These are phyloP conservation scores for Trametes villosa DNA, from an alignment of 768 basidiomycete species.

Conservation along the genomic window DNA sequence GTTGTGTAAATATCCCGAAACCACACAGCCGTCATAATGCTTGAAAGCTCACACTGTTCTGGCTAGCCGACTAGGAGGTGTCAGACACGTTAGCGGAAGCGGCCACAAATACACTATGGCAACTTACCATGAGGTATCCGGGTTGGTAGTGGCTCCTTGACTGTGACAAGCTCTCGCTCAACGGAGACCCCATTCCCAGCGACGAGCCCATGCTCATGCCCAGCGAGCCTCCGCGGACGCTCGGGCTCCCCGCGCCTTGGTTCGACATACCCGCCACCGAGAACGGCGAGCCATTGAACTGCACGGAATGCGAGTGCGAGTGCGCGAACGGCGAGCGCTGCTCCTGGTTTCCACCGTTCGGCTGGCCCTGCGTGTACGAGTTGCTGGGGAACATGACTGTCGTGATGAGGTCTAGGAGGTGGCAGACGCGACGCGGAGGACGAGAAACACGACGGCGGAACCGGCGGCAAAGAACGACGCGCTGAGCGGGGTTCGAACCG, in stretches of 20 bases:
- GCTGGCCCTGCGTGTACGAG: constrained; percentile 24
- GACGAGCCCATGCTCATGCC: constrained; percentile 35
- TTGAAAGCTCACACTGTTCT: constrained; percentile 61
- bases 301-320: constrained; percentile 33
- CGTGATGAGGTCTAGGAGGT: background rate
- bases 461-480: background rate
- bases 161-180: constrained; percentile 71
- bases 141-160: constrained; percentile 79
- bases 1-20: background rate
- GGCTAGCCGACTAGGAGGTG: constrained; percentile 58
- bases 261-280: constrained; percentile 65
- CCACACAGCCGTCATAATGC: too few relatives aligned
- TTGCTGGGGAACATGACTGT: constrained; percentile 29
- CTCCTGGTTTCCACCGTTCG: constrained; percentile 24
- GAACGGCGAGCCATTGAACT: constrained; percentile 43
- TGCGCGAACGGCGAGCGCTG: constrained; percentile 28
- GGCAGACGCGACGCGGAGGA: background rate
- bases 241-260: constrained; percentile 54
- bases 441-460: constrained; percentile 1
- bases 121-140: constrained; percentile 76
- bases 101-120: background rate
- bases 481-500: constrained; percentile 7
- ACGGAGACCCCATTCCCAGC: constrained; percentile 44
- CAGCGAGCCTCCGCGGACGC: constrained; percentile 49
- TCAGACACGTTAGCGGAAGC: background rate